Evolutionary conservation across 495 filamentous ascomycete genomes (phyloP), one percentile per base, ranked within the genome.

Genomic region (Annulohypoxylon maeteangense): DNA sequence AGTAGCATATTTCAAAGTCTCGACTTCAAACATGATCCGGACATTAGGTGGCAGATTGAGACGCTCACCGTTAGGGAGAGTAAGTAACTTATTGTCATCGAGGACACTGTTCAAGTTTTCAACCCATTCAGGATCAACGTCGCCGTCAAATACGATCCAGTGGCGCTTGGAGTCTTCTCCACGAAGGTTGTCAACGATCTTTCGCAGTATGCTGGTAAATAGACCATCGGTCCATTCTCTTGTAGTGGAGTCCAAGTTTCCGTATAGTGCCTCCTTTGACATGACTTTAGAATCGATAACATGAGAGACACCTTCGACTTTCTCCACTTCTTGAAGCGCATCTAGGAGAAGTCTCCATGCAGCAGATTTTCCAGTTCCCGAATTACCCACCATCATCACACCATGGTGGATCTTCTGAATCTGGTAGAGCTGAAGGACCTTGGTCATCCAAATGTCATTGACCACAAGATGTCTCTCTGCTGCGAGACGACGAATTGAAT

Each of bases 201-300:
- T 99, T 72, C 95, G 90, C 7, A 99, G 82, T 70, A 98, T 99
- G 75, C 96, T 95, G 34, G 95, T 99, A 80, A 98, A 99, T 10
- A 99, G 85, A 76, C 95, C 95, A 74, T 99, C 95, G 0, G 95
- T 98, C 95, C 95, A 99, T 80, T 99, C 95, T 72, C 95, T 87
- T 3, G 95, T 99, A 10, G 95, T 99, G 48, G 92, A 94, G 78
- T 99, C 95, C 31, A 99, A 85, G 71, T 88, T 97, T 76, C 95
- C 95, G 75, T 98, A 99, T 4, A 99, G 85, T 4, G 90, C 90
- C 79, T 99, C 95, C 81, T 99, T 99, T 34, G 94, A 97, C 96
- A 99, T 99, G 76, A 99, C 96, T 81, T 99, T 99, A 22, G 95
- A 95, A 79, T 99, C 95, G 69, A 99, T 99, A 71, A 98, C 92